A percentile compares a stretch with the other conserved stretches of the same genome.
Evolutionary conservation across 495 filamentous ascomycete genomes (phyloP).

Genomic region (Penicillium antarcticum): DNA sequence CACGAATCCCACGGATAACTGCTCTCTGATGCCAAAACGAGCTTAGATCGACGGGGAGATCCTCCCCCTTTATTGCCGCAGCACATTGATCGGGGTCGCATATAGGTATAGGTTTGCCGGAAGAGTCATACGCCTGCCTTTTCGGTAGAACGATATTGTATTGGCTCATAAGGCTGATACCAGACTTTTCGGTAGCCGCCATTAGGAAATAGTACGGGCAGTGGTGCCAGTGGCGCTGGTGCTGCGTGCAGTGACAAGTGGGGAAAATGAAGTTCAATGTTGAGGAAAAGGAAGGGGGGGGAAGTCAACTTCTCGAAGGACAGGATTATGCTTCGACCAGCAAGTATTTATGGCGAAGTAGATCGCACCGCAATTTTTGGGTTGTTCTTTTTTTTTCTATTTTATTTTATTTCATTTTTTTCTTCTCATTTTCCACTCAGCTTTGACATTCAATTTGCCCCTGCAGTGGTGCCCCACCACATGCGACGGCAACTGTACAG

Average conservation of each 20-base stretch:
- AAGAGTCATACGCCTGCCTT: conserved; percentile 11
- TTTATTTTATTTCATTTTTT: too few species aligned
- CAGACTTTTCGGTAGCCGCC: conserved; percentile 8
- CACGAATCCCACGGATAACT: conserved; percentile 12
- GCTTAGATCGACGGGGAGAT: conserved; percentile 9
- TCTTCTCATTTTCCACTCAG: too few species aligned
- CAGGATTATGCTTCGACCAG: too few species aligned
- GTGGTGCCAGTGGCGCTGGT: conserved; percentile 10
- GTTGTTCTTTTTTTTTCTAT: too few species aligned
- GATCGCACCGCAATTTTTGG: too few species aligned
- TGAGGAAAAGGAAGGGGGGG: conserved; percentile 15
- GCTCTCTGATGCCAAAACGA: conserved; percentile 13
- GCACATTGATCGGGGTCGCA: conserved; percentile 5
- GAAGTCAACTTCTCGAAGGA: too few species aligned
- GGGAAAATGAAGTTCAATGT: conserved; percentile 15
- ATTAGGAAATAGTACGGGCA: conserved; percentile 12
- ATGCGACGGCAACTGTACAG: too few species aligned
- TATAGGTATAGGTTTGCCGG: conserved; percentile 11
- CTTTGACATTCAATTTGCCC: too few species aligned
- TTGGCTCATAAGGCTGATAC: conserved; percentile 14
- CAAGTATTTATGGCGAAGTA: too few species aligned
- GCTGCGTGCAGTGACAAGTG: conserved; percentile 6
- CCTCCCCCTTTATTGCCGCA: conserved; percentile 12
- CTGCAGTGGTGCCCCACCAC: too few species aligned
- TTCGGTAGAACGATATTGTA: conserved; percentile 17